Conservation (phyloP, 768 basidiomycete genomes). For the Tricholoma sp. region DNA sequence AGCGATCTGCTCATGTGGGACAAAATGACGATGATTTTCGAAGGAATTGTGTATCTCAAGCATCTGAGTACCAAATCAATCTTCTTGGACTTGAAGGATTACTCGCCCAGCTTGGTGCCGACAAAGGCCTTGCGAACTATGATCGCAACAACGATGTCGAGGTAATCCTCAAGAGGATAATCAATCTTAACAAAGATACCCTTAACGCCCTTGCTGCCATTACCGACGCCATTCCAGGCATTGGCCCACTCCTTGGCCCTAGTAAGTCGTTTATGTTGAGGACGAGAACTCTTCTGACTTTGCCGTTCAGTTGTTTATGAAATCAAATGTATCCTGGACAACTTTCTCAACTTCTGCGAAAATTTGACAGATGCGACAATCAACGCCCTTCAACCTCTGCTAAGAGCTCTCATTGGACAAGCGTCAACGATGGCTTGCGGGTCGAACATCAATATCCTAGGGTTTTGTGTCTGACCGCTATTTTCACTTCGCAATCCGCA, state of each 20-base stretch:
- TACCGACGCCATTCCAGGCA: conserved; percentile 33
- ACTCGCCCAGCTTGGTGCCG: conserved; percentile 30
- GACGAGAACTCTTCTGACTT: conserved; percentile 1
- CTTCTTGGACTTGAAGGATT: conserved; percentile 26
- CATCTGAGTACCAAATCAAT: conserved; percentile 31
- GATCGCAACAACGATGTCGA: conserved; percentile 40
- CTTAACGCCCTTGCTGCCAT: conserved; percentile 29
- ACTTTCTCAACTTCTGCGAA: conserved; percentile 42
- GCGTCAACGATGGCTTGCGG: conserved; percentile 23
- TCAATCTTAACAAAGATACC: conserved; percentile 44
- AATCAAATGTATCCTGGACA: conserved; percentile 56
- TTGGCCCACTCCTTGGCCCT: conserved; percentile 50
- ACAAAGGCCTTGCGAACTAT: conserved; percentile 50
- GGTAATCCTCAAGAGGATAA: conserved; percentile 40
- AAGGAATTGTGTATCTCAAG: conserved; percentile 28
- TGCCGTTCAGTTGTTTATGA: conserved; percentile 44
- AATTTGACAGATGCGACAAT: conserved; percentile 43
- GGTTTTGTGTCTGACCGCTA: conserved; percentile 23
- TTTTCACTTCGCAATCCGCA: conserved; percentile 20
- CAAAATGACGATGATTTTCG: conserved; percentile 30
- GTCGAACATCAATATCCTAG: conserved; percentile 22
- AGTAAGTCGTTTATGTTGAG: conserved; percentile 33
- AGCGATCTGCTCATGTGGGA: conserved; percentile 23
- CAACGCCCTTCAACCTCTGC: conserved; percentile 34
- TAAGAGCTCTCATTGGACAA: conserved; percentile 25